Conservation (phyloP, 1,139 yeast species). For the Kodamaea anthophila region DNA sequence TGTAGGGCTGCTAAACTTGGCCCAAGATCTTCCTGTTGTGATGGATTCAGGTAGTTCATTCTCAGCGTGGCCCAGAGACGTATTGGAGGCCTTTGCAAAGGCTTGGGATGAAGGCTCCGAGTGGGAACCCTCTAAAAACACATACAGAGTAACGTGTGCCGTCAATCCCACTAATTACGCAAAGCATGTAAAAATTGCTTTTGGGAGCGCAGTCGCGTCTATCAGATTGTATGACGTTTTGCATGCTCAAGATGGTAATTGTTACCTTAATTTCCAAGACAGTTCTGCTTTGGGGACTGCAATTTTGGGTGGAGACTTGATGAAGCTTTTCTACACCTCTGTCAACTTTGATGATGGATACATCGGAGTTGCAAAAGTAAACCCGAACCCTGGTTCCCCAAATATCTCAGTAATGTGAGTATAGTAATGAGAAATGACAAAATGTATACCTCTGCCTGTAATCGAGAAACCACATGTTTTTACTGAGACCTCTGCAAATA, state of each 20-base stretch:
- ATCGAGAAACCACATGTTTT: too few relatives aligned
- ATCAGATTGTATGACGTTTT: constrained; percentile 1
- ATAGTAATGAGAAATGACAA: neutral
- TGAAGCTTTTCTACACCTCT: constrained; percentile 2
- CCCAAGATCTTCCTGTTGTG: constrained; percentile 15
- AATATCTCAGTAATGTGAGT: neutral
- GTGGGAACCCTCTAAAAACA: neutral
- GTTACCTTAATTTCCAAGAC: constrained; percentile 3
- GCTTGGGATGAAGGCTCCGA: constrained; percentile 1
- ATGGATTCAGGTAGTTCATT: constrained; percentile 67
- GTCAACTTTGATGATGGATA: constrained; percentile 4
- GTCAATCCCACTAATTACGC: neutral
- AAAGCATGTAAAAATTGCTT: neutral
- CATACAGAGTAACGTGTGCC: constrained; percentile 3
- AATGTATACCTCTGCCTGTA: too few relatives aligned
- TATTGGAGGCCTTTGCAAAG: constrained; percentile 6
- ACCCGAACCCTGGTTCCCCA: constrained; percentile 3
- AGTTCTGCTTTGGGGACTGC: neutral
- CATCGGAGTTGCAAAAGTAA: constrained; percentile 2
- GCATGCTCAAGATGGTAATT: neutral
- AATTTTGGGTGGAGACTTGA: constrained; percentile 3
- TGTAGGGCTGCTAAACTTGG: constrained; percentile 1
- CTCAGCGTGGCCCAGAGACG: constrained; percentile 39
- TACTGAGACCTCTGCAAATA: too few relatives aligned
- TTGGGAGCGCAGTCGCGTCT: constrained; percentile 1